Percentiles rank a stretch among this genome's conserved stretches.
These are phyloP conservation scores for Bauhinia variegata DNA, from an alignment of 306 rosid species.

Conservation along the genomic window DNA sequence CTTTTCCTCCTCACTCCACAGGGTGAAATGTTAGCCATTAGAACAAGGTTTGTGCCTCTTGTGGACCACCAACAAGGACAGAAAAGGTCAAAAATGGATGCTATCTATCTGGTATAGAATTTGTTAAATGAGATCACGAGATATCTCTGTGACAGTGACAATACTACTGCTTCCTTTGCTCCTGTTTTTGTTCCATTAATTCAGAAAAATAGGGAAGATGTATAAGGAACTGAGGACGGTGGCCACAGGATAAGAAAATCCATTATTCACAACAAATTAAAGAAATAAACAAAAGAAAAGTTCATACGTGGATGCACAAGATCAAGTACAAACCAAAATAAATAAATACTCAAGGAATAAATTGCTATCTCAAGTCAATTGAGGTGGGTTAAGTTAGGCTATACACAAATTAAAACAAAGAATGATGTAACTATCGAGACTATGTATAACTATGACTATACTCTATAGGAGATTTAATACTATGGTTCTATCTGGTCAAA, in stretches of 20 bases:
- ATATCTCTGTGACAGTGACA: too few relatives aligned
- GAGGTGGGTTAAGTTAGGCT: background rate
- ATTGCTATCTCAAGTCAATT: background rate
- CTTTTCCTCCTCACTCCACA: background rate
- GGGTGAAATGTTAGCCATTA: too few relatives aligned
- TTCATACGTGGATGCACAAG: background rate
- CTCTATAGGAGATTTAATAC: too few relatives aligned
- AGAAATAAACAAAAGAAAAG: background rate
- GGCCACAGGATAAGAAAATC: background rate
- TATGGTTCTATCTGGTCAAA: too few relatives aligned
- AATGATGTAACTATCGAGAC: too few relatives aligned
- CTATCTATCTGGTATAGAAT: too few relatives aligned
- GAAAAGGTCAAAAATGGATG: too few relatives aligned
- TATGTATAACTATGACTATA: too few relatives aligned
- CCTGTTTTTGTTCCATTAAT: background rate
- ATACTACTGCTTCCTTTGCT: background rate
- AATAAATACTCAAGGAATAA: background rate
- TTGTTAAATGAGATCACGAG: conserved; percentile 28
- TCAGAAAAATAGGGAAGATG: background rate
- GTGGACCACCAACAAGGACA: too few relatives aligned
- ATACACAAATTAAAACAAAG: background rate
- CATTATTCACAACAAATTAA: background rate
- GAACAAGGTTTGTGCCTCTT: too few relatives aligned
- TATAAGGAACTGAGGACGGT: background rate
- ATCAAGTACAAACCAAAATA: too few relatives aligned